Base-by-base conservation (phyloP, 345 rosid genomes). In the Luvunga scandens region DNA sequence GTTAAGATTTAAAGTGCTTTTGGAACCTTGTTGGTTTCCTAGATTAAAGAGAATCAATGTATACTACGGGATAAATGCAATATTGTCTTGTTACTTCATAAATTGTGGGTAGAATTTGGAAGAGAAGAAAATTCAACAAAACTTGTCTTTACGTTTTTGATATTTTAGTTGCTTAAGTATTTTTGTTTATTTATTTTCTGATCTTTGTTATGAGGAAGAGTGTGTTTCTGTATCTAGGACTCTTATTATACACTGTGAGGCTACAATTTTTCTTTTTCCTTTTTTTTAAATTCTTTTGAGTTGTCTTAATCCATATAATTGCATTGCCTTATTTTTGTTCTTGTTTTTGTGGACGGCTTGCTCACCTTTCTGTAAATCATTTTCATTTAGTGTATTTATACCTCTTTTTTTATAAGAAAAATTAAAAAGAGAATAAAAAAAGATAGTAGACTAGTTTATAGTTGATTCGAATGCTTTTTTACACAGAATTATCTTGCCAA, bases 401-500 rank as follows among this genome's bases (percentile, higher is more conserved):
- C 21, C 13, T n/a, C 10, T 18, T 30, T 30, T 25, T 27, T 30
- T 16, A 28, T 28, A 30, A 63, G 67, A 16, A 28, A 28, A 27
- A 62, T 10, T 12, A 12, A 62, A 9, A 61, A 27, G 8, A n/a
- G 2, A 16, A 13, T 2, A 31, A 64, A 3, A n/a, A 36, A 42
- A 18, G 9, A 73, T 27, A 21, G 28, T 60, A 19, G 38, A 62
- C 38, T 28, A 61, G 69, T 73, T 21, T 55, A n/a, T 31, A 28
- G n/a, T n/a, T 70, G 38, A 30, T n/a, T n/a, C 42, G 9, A 66
- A 38, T 63, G 39, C 28, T 25, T 24, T 61, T 30, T 77, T 36
- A 31, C 9, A n/a, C 18, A 61, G 56, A 61, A 61, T 39, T 39
- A 39, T 80, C 77, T 84, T 76, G 39, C 31, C 34, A 16, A 73